Conservation (phyloP, 2,329 filamentous ascomycete genomes). For the Xylaria sp. region DNA sequence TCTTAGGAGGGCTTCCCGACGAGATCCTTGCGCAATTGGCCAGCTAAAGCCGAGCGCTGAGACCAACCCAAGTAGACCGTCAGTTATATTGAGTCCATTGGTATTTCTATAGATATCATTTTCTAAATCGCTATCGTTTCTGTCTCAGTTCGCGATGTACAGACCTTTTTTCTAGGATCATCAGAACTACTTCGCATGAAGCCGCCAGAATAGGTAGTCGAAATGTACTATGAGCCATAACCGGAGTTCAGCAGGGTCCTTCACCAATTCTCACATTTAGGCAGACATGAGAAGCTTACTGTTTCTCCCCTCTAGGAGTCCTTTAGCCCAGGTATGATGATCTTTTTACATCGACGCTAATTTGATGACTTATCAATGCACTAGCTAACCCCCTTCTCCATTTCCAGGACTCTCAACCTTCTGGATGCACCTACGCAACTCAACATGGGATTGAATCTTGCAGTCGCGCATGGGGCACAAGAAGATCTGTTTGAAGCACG, state of each 20-base stretch:
- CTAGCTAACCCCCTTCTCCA: conserved; percentile 16
- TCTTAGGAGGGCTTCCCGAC: background rate
- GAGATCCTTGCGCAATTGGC: conserved; percentile 3
- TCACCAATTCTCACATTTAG: conserved; percentile 16
- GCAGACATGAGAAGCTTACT: conserved; percentile 30
- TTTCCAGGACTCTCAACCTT: conserved; percentile 6
- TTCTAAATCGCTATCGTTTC: background rate
- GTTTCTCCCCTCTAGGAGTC: conserved; percentile 6
- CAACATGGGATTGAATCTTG: conserved; percentile 5
- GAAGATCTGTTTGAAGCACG: background rate
- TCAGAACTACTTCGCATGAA: background rate
- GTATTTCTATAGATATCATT: background rate
- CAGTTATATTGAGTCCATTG: background rate
- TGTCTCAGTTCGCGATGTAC: background rate
- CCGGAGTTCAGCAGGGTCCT: background rate
- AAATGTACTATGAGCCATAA: background rate
- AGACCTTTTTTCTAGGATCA: background rate
- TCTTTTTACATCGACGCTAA: conserved; percentile 5
- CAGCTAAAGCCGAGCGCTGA: background rate
- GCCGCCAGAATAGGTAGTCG: background rate
- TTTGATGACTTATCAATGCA: conserved; percentile 9
- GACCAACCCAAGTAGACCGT: background rate
- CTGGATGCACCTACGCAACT: conserved; percentile 7
- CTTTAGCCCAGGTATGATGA: conserved; percentile 14
- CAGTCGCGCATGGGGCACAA: background rate